These are phyloP conservation scores for Claviceps lovelessii DNA, from an alignment of 2,329 filamentous ascomycete genomes.

Conservation along the genomic window DNA sequence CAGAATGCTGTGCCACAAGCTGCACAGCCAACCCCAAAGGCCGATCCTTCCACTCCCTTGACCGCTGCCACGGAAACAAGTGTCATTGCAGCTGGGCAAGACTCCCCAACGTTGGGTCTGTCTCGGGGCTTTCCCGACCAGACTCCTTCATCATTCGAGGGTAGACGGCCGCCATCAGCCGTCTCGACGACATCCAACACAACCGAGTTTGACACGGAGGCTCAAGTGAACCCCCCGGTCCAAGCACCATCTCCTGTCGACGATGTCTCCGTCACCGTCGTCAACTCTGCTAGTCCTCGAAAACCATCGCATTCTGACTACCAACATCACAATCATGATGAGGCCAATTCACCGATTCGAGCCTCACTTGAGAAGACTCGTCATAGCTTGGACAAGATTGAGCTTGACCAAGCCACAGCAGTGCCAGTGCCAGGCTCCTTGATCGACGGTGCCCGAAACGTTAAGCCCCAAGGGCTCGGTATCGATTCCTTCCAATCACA, in stretches of 20 bases:
- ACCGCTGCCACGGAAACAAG: background rate
- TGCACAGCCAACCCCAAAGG: background rate
- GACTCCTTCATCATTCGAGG: constrained; percentile 23
- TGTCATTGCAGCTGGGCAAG: constrained; percentile 16
- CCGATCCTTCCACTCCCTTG: constrained; percentile 1
- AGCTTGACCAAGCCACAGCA: background rate
- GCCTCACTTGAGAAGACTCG: background rate
- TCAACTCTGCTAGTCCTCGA: constrained; percentile 18
- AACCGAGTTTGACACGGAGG: constrained; percentile 61
- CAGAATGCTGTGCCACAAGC: background rate
- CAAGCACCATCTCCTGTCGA: constrained; percentile 17
- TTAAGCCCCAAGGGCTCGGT: constrained; percentile 1
- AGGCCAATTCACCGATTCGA: constrained; percentile 10
- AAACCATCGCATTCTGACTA: constrained; percentile 27
- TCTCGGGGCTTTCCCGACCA: constrained; percentile 45
- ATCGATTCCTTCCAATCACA: constrained; percentile 12
- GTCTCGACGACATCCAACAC: constrained; percentile 44
- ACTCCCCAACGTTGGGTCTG: constrained; percentile 54
- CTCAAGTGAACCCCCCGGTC: constrained; percentile 43
- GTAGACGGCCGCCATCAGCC: constrained; percentile 42
- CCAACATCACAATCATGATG: constrained; percentile 36
- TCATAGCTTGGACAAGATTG: background rate
- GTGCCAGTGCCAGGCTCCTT: background rate
- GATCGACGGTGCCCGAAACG: background rate
- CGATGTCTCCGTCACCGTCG: constrained; percentile 13